Conservation (phyloP, 1,284 basidiomycete genomes). For the Papiliotrema nemorosa region DNA sequence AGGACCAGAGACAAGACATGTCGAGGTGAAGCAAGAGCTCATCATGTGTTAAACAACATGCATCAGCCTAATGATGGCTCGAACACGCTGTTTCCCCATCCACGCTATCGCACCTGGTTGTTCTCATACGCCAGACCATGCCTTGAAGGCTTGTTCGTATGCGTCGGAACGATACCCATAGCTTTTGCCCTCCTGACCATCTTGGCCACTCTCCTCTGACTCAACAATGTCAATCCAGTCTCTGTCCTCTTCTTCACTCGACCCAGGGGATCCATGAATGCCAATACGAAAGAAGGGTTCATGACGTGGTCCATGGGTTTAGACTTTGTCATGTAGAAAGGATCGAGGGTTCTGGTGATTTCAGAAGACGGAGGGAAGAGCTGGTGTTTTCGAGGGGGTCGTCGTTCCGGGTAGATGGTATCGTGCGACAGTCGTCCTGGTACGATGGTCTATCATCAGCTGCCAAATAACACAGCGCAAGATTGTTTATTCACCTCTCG, state of each 20-base stretch:
- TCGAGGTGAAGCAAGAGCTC: no score
- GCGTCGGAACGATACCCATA: slow-evolving; percentile 71
- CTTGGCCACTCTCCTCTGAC: slow-evolving; percentile 76
- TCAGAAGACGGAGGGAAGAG: slow-evolving; percentile 38
- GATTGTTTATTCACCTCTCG: no score
- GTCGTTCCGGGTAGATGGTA: no score
- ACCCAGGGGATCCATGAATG: slow-evolving; percentile 77
- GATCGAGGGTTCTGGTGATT: slow-evolving; percentile 38
- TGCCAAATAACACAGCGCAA: no score
- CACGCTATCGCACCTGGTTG: not conserved
- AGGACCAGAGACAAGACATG: not conserved
- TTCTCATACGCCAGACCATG: slow-evolving; percentile 2
- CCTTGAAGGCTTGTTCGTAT: slow-evolving; percentile 20
- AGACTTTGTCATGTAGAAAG: slow-evolving; percentile 36
- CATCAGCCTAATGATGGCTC: no score
- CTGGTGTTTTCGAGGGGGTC: no score
- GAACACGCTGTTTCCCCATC: not conserved
- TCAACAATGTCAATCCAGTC: slow-evolving; percentile 75
- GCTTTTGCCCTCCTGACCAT: slow-evolving; percentile 86
- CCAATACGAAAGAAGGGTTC: slow-evolving; percentile 66
- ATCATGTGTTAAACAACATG: no score
- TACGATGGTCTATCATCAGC: no score
- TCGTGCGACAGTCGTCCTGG: no score
- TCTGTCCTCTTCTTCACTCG: slow-evolving; percentile 69
- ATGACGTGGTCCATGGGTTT: slow-evolving; percentile 39